A percentile compares a stretch with the other conserved stretches of the same genome.
These are phyloP conservation scores for Trypanosoma vivax DNA, from an alignment of 208 protist genomes.

Conservation along the genomic window DNA sequence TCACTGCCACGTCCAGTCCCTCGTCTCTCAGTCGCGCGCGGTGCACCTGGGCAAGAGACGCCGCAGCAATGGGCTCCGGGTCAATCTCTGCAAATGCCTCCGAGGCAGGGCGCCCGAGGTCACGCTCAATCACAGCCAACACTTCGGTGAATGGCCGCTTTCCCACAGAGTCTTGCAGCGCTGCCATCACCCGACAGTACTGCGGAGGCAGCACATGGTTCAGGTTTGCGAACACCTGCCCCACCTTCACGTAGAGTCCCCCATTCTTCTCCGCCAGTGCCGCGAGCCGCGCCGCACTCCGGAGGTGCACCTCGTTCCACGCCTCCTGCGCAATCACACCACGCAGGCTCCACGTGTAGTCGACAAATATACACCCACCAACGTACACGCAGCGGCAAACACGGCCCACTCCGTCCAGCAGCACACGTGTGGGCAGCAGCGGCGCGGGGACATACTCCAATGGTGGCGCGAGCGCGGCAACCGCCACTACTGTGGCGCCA, in stretches of 20 bases:
- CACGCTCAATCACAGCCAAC: slow-evolving; percentile 61
- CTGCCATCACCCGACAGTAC: slow-evolving; percentile 77
- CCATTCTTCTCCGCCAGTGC: slow-evolving; percentile 78
- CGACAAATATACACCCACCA: slow-evolving; percentile 50
- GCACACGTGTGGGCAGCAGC: slow-evolving; percentile 61
- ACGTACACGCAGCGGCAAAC: slow-evolving; percentile 67
- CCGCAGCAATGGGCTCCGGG: slow-evolving; percentile 69
- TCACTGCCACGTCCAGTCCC: slow-evolving; percentile 89
- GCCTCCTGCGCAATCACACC: slow-evolving; percentile 29
- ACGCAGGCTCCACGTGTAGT: slow-evolving; percentile 64
- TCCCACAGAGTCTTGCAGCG: slow-evolving; percentile 75
- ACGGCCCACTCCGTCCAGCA: slow-evolving; percentile 76
- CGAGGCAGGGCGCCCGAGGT: slow-evolving; percentile 39
- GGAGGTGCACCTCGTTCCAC: slow-evolving; percentile 73
- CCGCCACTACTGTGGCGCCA: slow-evolving; percentile 18
- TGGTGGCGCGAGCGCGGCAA: slow-evolving; percentile 46
- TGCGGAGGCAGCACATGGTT: slow-evolving; percentile 89
- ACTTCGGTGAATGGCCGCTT: slow-evolving; percentile 73
- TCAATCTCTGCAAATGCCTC: slow-evolving; percentile 70
- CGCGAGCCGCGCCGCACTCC: slow-evolving; percentile 70
- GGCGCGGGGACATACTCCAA: slow-evolving; percentile 53
- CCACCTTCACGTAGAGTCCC: slow-evolving; percentile 94
- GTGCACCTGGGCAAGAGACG: slow-evolving; percentile 89
- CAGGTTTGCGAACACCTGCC: slow-evolving; percentile 92
- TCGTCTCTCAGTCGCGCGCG: slow-evolving; percentile 47